phyloP scores from a whole-genome alignment of 2,329 filamentous ascomycete genomes.

The Talaromyces sp. region DNA sequence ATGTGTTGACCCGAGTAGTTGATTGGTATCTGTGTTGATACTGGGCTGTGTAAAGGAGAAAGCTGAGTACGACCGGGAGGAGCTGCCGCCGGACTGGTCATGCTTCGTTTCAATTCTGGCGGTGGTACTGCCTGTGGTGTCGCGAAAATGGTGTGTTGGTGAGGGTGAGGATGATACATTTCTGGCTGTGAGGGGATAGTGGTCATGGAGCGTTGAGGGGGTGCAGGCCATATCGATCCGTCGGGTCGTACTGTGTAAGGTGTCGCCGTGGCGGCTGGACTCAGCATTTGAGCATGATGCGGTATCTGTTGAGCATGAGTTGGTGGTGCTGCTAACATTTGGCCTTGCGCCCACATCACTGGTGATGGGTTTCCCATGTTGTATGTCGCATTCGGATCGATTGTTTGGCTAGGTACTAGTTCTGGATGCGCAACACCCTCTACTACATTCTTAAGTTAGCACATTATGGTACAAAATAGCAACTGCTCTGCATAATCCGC shows the following conservation, averaged over 20 bases:
- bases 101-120: constrained; percentile 35
- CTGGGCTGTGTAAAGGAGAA: constrained; percentile 23
- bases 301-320: constrained; percentile 29
- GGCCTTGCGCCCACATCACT: constrained; percentile 31
- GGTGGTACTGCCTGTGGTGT: constrained; percentile 22
- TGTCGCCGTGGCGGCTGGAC: constrained; percentile 19
- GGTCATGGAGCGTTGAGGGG: constrained; percentile 27
- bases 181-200: constrained; percentile 15
- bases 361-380: constrained; percentile 36
- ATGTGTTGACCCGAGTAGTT: constrained; percentile 24
- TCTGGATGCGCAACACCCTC: constrained; percentile 31
- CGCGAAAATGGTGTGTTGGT: constrained; percentile 27
- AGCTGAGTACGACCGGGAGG: constrained; percentile 15
- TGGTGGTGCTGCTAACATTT: constrained; percentile 23
- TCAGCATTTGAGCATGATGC: constrained; percentile 31
- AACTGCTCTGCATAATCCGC: not conserved
- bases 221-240: constrained; percentile 36
- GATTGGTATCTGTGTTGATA: constrained; percentile 24
- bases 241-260: constrained; percentile 36
- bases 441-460: constrained; percentile 14
- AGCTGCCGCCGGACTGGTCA: constrained; percentile 34
- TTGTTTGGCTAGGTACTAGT: constrained; percentile 29
- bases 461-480: not conserved
- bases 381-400: constrained; percentile 33
- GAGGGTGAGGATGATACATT: constrained; percentile 24